These are phyloP conservation scores for Discostella pseudostelligera DNA, from an alignment of 108 stramenopile genomes.

Conservation along the genomic window DNA sequence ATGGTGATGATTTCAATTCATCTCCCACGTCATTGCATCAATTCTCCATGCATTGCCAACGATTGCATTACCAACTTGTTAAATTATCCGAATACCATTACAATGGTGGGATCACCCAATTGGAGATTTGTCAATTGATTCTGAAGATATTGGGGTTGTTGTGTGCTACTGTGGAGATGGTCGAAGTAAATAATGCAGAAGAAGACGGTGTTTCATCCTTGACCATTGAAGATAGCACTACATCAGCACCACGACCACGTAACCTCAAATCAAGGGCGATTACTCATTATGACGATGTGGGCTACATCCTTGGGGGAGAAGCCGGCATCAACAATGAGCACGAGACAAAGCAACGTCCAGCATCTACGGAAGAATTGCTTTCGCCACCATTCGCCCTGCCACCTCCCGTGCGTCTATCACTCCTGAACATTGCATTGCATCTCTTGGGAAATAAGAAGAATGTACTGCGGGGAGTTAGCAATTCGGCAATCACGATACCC, in stretches of 20 bases:
- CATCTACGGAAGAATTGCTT: conserved; percentile 49
- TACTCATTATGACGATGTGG: conserved; percentile 59
- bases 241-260: no score
- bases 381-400: conserved; percentile 68
- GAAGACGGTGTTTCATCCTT: conserved; percentile 9
- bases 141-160: conserved; percentile 68
- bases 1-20: conserved; percentile 21
- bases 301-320: conserved; percentile 38
- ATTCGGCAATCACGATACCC: conserved; percentile 55
- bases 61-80: conserved; percentile 67
- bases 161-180: conserved; percentile 57
- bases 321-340: neutral
- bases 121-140: conserved; percentile 59
- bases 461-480: conserved; percentile 65
- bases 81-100: conserved; percentile 66
- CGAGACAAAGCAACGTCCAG: neutral
- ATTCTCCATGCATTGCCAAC: conserved; percentile 52
- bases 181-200: conserved; percentile 10
- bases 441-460: conserved; percentile 74
- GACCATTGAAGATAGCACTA: no score
- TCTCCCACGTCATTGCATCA: conserved; percentile 17
- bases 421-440: conserved; percentile 61
- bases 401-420: conserved; percentile 67
- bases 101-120: conserved; percentile 53
- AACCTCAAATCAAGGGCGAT: conserved; percentile 37